Evolutionary conservation across 345 rosid genomes (phyloP).

Genomic region (Eucalyptus erythrocorys): DNA sequence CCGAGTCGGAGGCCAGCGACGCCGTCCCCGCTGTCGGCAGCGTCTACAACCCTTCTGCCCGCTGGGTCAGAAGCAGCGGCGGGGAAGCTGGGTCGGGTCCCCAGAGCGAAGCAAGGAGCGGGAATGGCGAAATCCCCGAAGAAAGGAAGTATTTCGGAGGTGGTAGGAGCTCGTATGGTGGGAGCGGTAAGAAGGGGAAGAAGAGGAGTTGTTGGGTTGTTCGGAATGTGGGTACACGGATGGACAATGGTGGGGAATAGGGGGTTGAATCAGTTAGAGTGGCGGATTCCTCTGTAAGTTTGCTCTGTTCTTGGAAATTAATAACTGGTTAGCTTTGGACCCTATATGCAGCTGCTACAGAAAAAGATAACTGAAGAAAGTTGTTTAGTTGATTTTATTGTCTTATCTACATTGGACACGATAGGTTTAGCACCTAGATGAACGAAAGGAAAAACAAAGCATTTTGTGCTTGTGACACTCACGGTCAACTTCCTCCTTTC

Average conservation of each 20-base stretch:
- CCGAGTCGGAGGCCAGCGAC: background rate
- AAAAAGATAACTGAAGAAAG: too few relatives aligned
- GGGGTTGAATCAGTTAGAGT: conserved; percentile 39
- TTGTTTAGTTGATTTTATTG: too few relatives aligned
- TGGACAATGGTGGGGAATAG: conserved; percentile 92
- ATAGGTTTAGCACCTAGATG: too few relatives aligned
- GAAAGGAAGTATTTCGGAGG: background rate
- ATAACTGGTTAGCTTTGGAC: background rate
- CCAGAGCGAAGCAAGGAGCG: background rate
- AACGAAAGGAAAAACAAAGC: too few relatives aligned
- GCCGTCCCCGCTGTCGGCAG: background rate
- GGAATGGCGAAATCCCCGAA: background rate
- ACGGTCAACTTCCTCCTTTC: too few relatives aligned
- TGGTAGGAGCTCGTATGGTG: background rate
- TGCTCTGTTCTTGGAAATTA: background rate
- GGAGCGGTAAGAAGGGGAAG: conserved; percentile 23
- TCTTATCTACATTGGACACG: too few relatives aligned
- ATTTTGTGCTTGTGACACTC: too few relatives aligned
- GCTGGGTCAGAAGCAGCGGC: background rate
- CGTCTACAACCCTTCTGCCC: background rate
- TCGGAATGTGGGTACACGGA: conserved; percentile 48
- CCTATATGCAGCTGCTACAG: background rate
- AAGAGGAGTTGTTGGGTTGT: conserved; percentile 43
- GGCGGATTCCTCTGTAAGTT: conserved; percentile 69
- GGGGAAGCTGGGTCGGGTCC: background rate